Evolutionary conservation across 2,329 filamentous ascomycete species (phyloP).

Genomic region (Lachnellula cervina): DNA sequence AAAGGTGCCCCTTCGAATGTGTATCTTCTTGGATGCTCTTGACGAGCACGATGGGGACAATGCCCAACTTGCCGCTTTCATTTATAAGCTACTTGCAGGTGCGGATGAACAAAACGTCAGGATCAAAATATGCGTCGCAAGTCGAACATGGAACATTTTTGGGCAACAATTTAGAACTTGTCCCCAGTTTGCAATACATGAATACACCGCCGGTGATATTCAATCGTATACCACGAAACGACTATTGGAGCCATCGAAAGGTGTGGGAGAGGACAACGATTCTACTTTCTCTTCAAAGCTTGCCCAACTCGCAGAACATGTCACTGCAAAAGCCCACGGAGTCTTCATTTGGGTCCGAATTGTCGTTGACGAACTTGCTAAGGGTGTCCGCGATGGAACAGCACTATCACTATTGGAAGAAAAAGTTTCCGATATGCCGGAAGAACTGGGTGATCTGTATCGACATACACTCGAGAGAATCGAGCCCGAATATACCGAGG

Average conservation of each 20-base stretch:
- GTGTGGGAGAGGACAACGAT: background rate
- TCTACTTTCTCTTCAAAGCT: background rate
- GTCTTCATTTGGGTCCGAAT: constrained; percentile 7
- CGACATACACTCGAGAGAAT: constrained; percentile 11
- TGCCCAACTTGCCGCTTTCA: background rate
- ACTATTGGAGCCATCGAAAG: background rate
- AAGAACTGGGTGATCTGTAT: constrained; percentile 19
- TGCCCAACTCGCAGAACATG: background rate
- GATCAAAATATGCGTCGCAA: constrained; percentile 2
- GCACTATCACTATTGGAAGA: constrained; percentile 4
- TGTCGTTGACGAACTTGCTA: constrained; percentile 2
- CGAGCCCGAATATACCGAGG: constrained; percentile 11
- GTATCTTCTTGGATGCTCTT: constrained; percentile 5
- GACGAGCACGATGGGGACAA: constrained; percentile 5
- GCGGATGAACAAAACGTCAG: background rate
- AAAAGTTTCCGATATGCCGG: constrained; percentile 10
- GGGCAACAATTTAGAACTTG: background rate
- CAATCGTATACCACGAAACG: background rate
- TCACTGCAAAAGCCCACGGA: background rate
- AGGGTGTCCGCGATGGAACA: constrained; percentile 14
- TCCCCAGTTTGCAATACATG: background rate
- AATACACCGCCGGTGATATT: background rate
- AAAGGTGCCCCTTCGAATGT: background rate
- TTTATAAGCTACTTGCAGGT: background rate
- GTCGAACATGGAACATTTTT: constrained; percentile 1